A percentile compares a stretch with the other conserved stretches of the same genome.
Evolutionary conservation across 2,329 filamentous ascomycete species (phyloP).

Genomic region (Peltaster fructicola): DNA sequence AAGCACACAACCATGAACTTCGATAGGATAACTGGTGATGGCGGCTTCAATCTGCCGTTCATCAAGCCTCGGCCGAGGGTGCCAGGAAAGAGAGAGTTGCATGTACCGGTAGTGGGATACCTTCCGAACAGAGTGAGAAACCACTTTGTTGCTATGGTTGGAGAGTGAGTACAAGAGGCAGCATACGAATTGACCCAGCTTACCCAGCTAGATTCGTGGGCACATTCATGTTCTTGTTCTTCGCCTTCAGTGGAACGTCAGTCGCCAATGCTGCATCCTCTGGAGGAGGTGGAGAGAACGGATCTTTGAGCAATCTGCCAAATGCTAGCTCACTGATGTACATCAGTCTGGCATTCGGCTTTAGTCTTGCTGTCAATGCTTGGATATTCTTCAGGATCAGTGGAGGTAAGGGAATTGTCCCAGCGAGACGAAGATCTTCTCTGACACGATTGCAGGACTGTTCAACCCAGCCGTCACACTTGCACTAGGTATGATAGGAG

Average conservation of each 20-base stretch:
- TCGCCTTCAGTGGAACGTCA: constrained; percentile 22
- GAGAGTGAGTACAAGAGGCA: constrained; percentile 13
- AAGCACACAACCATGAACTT: constrained; percentile 3
- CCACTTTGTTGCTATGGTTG: constrained; percentile 28
- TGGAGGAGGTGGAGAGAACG: constrained; percentile 6
- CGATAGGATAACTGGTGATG: constrained; percentile 1
- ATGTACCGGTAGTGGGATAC: constrained; percentile 23
- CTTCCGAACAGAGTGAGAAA: constrained; percentile 26
- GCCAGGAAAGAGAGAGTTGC: constrained; percentile 17
- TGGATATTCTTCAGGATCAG: constrained; percentile 29
- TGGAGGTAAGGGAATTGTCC: constrained; percentile 21
- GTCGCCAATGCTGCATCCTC: constrained; percentile 22
- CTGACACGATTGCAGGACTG: constrained; percentile 10
- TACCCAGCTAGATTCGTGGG: constrained; percentile 19
- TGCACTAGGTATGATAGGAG: constrained; percentile 30
- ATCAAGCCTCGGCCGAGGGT: constrained; percentile 1
- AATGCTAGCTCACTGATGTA: constrained; percentile 21
- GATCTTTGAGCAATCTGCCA: constrained; percentile 14
- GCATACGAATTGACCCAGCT: neutral
- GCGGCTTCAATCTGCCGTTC: too few relatives aligned
- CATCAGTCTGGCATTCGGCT: constrained; percentile 25
- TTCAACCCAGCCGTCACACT: constrained; percentile 27
- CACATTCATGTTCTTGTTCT: constrained; percentile 29
- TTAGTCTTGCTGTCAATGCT: constrained; percentile 26
- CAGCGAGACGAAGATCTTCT: too few relatives aligned